Percentiles rank a stretch among this genome's conserved stretches.
Evolutionary conservation across 2,329 filamentous ascomycete species (phyloP).

Genomic region (Rosellinia necatrix): DNA sequence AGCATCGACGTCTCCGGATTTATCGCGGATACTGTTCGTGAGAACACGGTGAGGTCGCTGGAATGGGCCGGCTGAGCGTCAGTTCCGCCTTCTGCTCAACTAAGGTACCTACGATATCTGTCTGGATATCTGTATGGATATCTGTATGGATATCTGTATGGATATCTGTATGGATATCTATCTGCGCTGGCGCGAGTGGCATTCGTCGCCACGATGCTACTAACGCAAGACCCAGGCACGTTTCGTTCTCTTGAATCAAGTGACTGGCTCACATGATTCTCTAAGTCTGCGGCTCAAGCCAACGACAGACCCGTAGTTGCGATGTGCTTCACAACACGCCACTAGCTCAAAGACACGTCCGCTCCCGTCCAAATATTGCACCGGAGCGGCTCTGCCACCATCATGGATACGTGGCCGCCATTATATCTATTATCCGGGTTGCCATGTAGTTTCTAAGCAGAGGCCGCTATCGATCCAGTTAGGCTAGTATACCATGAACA

Average conservation of each 20-base stretch:
- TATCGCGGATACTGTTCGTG: not conserved
- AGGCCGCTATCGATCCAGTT: too few species aligned
- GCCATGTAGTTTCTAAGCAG: too few species aligned
- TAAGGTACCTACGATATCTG: too few species aligned
- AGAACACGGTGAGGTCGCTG: not conserved
- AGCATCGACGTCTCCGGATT: not conserved
- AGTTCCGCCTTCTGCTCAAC: not conserved
- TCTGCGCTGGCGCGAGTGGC: not conserved
- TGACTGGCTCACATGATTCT: constrained; percentile 21
- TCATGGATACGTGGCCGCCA: too few species aligned
- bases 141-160: too few species aligned
- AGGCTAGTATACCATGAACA: too few species aligned
- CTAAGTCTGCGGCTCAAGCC: constrained; percentile 11
- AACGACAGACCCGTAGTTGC: constrained; percentile 8
- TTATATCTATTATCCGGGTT: too few species aligned
- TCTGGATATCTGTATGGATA: too few species aligned
- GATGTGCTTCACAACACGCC: not conserved
- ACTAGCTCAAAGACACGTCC: constrained; percentile 10
- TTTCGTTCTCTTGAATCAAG: not conserved
- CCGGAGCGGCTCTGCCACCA: not conserved
- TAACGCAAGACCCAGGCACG: not conserved
- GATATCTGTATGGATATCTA: too few species aligned
- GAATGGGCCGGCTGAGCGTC: constrained; percentile 13
- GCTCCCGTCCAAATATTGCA: not conserved
- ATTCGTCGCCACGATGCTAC: not conserved